Base-by-base conservation (phyloP, 2,329 filamentous ascomycete genomes). In the Paradendryphiella salina region DNA sequence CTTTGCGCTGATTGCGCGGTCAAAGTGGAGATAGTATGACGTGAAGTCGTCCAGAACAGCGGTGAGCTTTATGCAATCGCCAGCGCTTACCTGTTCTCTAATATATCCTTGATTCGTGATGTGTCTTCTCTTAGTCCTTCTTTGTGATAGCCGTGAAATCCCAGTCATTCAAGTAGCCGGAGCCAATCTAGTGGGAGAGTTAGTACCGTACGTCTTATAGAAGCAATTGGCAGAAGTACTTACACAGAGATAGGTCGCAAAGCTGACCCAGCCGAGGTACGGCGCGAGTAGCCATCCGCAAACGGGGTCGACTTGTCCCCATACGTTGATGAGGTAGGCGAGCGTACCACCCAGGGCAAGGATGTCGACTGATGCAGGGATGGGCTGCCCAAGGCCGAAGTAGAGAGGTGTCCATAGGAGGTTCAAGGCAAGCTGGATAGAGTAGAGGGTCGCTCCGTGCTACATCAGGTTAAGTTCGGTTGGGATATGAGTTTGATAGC, bases 361-460 rank as follows among this genome's bases (percentile, higher is more conserved):
- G 42, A 96, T 86, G 70, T 96, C 89, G 21, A 81, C 80, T 5
- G 89, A 84, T 3, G 92, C 91, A 66, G 85, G 83, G 44, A 87
- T 79, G 1, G 91, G 90, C 13, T 84, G 83, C 58, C 86, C 85
- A 42, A 87, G 69, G n/a, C 83, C 81, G 70, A 96, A 96, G 81
- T 96, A 96, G 9, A 96, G 81, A 10, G 93, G 93, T 83, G 91
- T 96, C 90, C 90, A 97, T 46, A 87, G 73, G 23, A 96, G 78
- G 72, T 96, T 96, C 43, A 96, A 79, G 9, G 82, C 88, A 5
- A 96, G 85, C 75, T 96, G 92, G 52, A 91, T 79, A 2, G 88
- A 89, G 78, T 96, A 96, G 23, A 96, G 80, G 0, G 87, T 89
- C 50, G 89, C 86, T 60, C 86, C 87, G 59, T 85, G 75, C 74